Percentiles rank a stretch among this genome's conserved stretches.
These are phyloP conservation scores for Yamadazyma olivae DNA, from an alignment of 805 yeast species.

Conservation along the genomic window DNA sequence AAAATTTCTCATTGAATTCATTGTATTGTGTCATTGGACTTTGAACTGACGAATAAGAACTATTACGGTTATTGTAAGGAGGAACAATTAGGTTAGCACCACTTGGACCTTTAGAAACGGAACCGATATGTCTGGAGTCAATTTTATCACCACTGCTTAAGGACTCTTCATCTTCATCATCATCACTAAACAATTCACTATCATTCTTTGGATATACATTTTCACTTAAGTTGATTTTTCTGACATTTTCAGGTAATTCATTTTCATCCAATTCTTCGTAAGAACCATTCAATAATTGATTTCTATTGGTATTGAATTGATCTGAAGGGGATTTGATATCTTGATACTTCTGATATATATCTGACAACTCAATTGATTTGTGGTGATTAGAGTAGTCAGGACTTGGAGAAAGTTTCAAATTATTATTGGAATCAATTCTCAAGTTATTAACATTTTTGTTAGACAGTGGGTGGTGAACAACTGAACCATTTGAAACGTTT, in stretches of 20 bases:
- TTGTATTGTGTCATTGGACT: conserved; percentile 43
- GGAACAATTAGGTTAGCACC: conserved; percentile 10
- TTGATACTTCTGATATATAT: conserved; percentile 42
- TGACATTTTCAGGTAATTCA: conserved; percentile 28
- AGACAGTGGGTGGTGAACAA: conserved; percentile 10
- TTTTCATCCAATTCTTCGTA: conserved; percentile 33
- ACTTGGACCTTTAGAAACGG: not conserved
- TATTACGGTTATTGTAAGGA: conserved; percentile 23
- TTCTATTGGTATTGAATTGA: conserved; percentile 33
- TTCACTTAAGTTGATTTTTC: conserved; percentile 25
- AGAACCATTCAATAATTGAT: conserved; percentile 34
- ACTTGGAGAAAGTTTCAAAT: not conserved
- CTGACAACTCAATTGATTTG: conserved; percentile 37
- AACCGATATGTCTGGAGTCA: conserved; percentile 21
- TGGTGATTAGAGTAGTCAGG: conserved; percentile 17
- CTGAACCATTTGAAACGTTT: conserved; percentile 11
- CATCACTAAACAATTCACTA: conserved; percentile 34
- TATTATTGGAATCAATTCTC: conserved; percentile 5
- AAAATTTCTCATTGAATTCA: conserved; percentile 39
- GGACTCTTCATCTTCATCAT: conserved; percentile 21
- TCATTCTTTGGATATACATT: conserved; percentile 36
- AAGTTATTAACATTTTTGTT: conserved; percentile 8
- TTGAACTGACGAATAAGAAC: conserved; percentile 36
- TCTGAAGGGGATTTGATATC: conserved; percentile 39
- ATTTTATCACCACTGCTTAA: conserved; percentile 14